These are phyloP conservation scores for Ophiostoma triangulosporum DNA, from an alignment of 2,329 filamentous ascomycete species.

Conservation along the genomic window DNA sequence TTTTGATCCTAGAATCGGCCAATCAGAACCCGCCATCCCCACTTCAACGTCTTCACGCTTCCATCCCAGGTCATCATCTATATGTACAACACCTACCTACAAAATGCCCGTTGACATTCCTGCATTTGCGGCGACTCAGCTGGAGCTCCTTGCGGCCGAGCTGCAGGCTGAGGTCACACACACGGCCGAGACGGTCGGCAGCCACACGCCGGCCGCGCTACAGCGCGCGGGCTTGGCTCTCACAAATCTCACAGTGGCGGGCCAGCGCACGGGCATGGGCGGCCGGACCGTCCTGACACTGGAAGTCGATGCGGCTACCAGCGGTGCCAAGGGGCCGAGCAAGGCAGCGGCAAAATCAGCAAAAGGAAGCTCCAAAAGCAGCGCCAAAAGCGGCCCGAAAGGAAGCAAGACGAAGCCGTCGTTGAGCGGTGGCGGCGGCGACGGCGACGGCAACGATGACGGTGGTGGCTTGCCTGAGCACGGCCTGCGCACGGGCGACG, in stretches of 20 bases:
- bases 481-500: conserved; percentile 63
- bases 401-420: conserved; percentile 8
- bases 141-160: conserved; percentile 56
- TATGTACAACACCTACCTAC: background rate
- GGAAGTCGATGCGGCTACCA: conserved; percentile 43
- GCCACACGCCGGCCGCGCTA: conserved; percentile 53
- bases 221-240: conserved; percentile 68
- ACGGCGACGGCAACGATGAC: background rate
- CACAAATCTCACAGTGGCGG: conserved; percentile 58
- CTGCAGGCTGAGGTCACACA: conserved; percentile 59
- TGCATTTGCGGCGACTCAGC: conserved; percentile 57
- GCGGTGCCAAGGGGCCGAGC: background rate
- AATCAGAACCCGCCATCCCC: background rate
- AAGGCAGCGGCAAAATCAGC: background rate
- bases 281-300: conserved; percentile 86
- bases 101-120: conserved; percentile 33
- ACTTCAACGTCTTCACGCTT: background rate
- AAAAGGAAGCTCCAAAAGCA: background rate
- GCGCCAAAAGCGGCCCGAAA: background rate
- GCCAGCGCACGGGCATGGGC: conserved; percentile 76
- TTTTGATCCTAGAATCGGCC: too few relatives aligned
- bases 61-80: too few relatives aligned
- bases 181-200: conserved; percentile 52
- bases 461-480: conserved; percentile 53
- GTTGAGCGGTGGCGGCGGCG: conserved; percentile 3